Base-by-base conservation (phyloP, 805 yeast genomes). In the Grigorovia jiainica region DNA sequence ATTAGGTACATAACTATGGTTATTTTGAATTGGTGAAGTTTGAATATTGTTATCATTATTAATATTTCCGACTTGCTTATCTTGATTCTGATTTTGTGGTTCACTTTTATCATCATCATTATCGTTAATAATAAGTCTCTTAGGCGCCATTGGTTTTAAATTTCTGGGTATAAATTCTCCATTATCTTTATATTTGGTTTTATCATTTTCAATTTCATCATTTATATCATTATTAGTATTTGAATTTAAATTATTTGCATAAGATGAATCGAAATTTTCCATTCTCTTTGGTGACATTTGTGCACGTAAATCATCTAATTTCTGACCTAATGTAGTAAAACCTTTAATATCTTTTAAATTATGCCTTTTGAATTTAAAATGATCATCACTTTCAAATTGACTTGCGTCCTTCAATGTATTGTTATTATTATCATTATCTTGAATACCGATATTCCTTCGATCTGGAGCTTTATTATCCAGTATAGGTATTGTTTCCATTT, bases 201-300 rank as follows among this genome's bases (percentile, higher is more conserved):
- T n/a, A n/a, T n/a, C n/a, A n/a, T n/a, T n/a, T n/a, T n/a, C n/a
- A n/a, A n/a, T n/a, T n/a, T 13, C 15, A 27, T 27, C 15, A 27
- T 27, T 27, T n/a, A 11, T 27, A 27, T 7, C n/a, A 27, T 30
- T 30, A 33, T 33, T 33, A 19, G 27, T 16, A 16, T 32, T 18
- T 16, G 36, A 32, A 21, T 31, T 23, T 16, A 31, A 31, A 17
- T 23, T 17, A 13, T 24, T 33, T 7, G 50, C 47, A 32, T 46
- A 39, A 3, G 62, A 57, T 1, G 64, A 60, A 39, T 60, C 60
- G 39, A 61, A 61, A 43, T 57, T 58, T 23, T 58, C 63, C 23
- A 61, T 48, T 51, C 61, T 47, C 42, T 54, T 54, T 8, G 65
- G 61, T 32, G 47, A 49, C 32, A 47, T 48, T 10, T 52, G 45